These are phyloP conservation scores for Daldinia caldariorum DNA, from an alignment of 495 filamentous ascomycete genomes.

Conservation along the genomic window DNA sequence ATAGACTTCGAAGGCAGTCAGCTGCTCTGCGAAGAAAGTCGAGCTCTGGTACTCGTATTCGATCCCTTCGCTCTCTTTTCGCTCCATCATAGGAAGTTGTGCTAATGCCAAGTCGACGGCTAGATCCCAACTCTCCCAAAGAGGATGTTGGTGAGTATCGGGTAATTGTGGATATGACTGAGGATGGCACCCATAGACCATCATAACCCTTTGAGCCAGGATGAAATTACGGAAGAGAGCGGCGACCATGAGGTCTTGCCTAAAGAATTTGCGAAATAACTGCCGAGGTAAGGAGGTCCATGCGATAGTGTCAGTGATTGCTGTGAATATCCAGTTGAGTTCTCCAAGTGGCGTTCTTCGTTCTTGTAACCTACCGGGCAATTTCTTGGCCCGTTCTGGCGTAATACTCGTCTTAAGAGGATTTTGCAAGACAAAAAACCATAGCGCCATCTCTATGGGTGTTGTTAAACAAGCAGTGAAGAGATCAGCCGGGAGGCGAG, in stretches of 20 bases:
- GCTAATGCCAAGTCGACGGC: constrained; percentile 96
- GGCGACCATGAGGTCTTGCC: constrained; percentile 99
- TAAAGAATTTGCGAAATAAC: constrained; percentile 94
- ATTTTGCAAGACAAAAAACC: constrained; percentile 94
- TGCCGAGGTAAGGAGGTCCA: constrained; percentile 93
- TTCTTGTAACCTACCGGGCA: constrained; percentile 88
- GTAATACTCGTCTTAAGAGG: constrained; percentile 79
- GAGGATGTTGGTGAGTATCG: constrained; percentile 88
- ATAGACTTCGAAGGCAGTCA: constrained; percentile 97
- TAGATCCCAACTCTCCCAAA: constrained; percentile 98
- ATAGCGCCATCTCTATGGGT: constrained; percentile 94
- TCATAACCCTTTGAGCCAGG: constrained; percentile 93
- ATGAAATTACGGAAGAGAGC: constrained; percentile 97
- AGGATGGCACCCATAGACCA: constrained; percentile 91
- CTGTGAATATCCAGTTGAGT: constrained; percentile 99
- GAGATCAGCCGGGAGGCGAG: constrained; percentile 90
- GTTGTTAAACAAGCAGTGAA: constrained; percentile 97
- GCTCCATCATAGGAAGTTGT: constrained; percentile 85
- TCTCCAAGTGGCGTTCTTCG: constrained; percentile 95
- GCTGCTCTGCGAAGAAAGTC: constrained; percentile 94
- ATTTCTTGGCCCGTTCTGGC: constrained; percentile 79
- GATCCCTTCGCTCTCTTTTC: constrained; percentile 73
- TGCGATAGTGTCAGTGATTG: constrained; percentile 98
- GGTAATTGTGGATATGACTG: constrained; percentile 89
- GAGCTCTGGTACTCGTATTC: constrained; percentile 94